Percentiles rank a stretch among this genome's conserved stretches.
Evolutionary conservation across 345 rosid genomes (phyloP).

Genomic region (Brassica incana): DNA sequence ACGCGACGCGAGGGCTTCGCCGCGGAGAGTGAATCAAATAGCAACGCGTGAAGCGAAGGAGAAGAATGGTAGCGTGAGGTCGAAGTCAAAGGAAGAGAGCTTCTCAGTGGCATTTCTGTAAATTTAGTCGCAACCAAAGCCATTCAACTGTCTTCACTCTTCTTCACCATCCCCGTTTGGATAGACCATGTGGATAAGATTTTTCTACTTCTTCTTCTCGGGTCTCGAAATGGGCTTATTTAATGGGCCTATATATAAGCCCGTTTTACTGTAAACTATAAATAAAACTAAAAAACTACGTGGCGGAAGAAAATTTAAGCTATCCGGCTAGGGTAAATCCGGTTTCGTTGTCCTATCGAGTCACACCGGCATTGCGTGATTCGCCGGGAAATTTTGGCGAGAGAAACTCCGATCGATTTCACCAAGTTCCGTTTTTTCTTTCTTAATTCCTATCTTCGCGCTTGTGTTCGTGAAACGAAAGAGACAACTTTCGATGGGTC

Average conservation of each 20-base stretch:
- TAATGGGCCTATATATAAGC: not conserved
- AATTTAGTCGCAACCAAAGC: no score
- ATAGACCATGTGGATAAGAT: not conserved
- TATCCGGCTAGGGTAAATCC: conserved; percentile 22
- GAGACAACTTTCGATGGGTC: conserved; percentile 56
- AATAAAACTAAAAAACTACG: not conserved
- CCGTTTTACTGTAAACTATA: not conserved
- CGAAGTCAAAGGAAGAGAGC: no score
- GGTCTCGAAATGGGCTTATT: not conserved
- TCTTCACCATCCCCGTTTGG: conserved; percentile 24
- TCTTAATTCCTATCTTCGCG: not conserved
- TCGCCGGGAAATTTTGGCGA: conserved; percentile 27
- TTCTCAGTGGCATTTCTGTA: no score
- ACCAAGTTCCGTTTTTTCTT: not conserved
- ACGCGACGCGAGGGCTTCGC: no score
- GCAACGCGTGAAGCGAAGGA: no score
- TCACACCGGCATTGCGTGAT: conserved; percentile 5
- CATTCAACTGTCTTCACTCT: no score
- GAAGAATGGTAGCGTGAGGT: no score
- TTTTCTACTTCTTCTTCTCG: not conserved
- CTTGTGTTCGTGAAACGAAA: conserved; percentile 4
- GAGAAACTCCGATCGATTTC: conserved; percentile 21
- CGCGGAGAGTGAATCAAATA: no score
- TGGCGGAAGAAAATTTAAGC: not conserved
- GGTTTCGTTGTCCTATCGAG: conserved; percentile 8